Base-by-base conservation (phyloP, 2,329 filamentous ascomycete genomes). In the Pseudopyrenochaeta lycopersici region DNA sequence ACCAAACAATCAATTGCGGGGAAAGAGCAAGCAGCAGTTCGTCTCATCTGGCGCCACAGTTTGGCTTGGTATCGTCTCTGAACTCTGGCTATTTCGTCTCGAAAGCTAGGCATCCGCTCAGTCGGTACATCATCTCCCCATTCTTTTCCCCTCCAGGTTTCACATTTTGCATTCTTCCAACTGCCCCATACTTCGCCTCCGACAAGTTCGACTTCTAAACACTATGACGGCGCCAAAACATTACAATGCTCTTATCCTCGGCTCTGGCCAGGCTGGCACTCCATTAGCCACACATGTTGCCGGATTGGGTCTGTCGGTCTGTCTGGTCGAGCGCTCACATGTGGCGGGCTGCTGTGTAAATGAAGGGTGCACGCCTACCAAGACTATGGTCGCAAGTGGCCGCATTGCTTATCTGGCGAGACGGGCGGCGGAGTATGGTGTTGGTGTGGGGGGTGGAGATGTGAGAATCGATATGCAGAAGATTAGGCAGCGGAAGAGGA, bases 311-410 rank as follows among this genome's bases (percentile, higher is more conserved):
- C 73, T 76, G 14, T 78, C 77, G 45, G 80, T 80, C 0, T 77
- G 77, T 5, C 68, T 85, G 21, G 71, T 84, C 46, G 83, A 85
- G 60, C 70, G 76, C n/a, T 54, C 73, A 0, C 76, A 82, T 47
- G 72, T 85, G 2, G 82, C 81, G n/a, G 83, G 82, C 10, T 82
- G 79, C 50, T 85, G 82, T 57, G 71, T 85, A 48, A 84, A 85
- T 50, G 81, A 82, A 55, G 83, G 83, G 4, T 85, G 83, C 60
- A 85, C 83, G 10, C 83, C 83, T 0, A 85, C 83, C 17, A 85
- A 85, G 65, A 85, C 83, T 7, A 80, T 85, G 77, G 80, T 85
- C 43, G 78, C 83, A 2, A 82, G 80, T 17, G 83, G 81, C 1
- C 73, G 81, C 3, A 76, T 79, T 2, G 82, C 82, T 2, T 79